phyloP scores from a whole-genome alignment of 495 filamentous ascomycete genomes.

The Pseudoneurospora amorphoporcata region DNA sequence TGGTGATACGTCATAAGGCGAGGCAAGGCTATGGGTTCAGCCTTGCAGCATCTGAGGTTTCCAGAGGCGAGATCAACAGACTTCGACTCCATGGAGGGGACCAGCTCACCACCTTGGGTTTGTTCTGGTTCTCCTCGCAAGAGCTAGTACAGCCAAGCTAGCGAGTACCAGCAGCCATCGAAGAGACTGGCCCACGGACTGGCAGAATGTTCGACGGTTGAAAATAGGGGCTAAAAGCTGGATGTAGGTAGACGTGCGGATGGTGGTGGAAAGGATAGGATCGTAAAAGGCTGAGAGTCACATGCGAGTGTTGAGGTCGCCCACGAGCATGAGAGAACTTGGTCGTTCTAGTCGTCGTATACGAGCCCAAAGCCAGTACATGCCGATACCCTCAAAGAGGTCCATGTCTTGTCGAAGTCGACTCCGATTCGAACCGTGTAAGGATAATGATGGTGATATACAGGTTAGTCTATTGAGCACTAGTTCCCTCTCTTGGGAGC shows the following conservation, averaged over 20 bases:
- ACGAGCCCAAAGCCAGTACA: background rate
- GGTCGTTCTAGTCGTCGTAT: background rate
- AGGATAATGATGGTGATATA: constrained; percentile 14
- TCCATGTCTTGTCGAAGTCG: background rate
- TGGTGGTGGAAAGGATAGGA: background rate
- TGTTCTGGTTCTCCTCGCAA: background rate
- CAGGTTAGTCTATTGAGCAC: constrained; percentile 24
- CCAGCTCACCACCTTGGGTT: background rate
- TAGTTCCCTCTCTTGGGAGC: constrained; percentile 3
- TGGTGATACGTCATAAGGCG: background rate
- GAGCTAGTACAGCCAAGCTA: background rate
- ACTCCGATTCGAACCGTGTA: background rate
- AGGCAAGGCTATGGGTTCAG: background rate
- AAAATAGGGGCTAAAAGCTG: background rate
- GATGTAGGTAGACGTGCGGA: background rate
- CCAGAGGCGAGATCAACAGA: background rate
- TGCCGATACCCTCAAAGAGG: background rate
- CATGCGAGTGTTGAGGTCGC: background rate
- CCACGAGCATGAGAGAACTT: background rate
- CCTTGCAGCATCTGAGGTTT: background rate
- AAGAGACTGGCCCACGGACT: background rate
- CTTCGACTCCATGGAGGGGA: background rate
- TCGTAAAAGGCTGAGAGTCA: background rate
- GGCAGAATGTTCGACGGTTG: background rate
- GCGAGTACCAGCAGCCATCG: background rate